These are phyloP conservation scores for Cajanus cajan DNA, from an alignment of 306 rosid species.

Conservation along the genomic window DNA sequence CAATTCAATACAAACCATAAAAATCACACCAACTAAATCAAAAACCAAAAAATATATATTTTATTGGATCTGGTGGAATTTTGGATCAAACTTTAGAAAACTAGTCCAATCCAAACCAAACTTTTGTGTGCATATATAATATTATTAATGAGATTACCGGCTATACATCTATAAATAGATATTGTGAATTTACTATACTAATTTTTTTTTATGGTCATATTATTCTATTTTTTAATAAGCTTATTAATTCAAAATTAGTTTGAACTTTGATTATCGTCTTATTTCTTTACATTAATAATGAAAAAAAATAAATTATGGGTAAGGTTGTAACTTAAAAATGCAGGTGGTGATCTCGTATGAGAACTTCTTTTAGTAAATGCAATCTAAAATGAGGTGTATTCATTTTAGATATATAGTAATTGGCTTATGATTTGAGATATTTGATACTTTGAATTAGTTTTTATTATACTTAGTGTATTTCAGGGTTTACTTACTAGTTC, in stretches of 20 bases:
- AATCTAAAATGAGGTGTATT: too few species aligned
- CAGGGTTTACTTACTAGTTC: background rate
- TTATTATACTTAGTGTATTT: background rate
- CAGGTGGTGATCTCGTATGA: background rate
- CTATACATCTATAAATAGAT: background rate
- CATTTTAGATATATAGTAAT: background rate
- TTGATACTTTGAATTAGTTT: background rate
- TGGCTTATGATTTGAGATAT: background rate
- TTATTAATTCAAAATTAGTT: background rate
- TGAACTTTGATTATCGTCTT: background rate
- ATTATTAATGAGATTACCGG: too few species aligned
- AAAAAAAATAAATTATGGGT: background rate
- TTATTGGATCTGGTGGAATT: background rate
- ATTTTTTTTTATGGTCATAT: background rate
- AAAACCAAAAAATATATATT: background rate
- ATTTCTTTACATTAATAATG: too few species aligned
- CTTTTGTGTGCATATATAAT: background rate
- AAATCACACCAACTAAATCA: background rate
- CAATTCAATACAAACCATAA: background rate
- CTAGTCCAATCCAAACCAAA: background rate
- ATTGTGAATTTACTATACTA: background rate
- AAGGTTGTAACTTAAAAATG: background rate
- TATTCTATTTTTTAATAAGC: too few species aligned
- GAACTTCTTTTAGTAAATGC: background rate
- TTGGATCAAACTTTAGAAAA: background rate